Percentiles rank a stretch among this genome's conserved stretches.
Conservation (phyloP, 257 asterid genomes). For the Salvia hispanica region DNA sequence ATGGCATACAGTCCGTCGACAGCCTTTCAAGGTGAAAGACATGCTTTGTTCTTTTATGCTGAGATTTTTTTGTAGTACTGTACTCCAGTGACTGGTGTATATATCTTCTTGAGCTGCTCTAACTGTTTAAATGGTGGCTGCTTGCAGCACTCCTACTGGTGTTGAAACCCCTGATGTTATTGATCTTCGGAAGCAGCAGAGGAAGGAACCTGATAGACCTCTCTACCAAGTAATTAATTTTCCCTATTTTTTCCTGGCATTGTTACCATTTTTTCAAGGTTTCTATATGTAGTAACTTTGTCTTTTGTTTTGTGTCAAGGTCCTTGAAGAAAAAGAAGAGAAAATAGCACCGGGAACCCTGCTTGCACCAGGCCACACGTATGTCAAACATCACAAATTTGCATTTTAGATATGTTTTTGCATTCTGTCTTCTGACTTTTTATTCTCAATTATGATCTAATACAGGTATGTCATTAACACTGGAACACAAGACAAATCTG, state of each 20-base stretch:
- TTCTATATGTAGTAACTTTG: constrained; percentile 22
- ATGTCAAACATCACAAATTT: constrained; percentile 30
- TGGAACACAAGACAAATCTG: constrained; percentile 84
- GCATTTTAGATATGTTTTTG: not conserved
- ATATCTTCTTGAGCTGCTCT: constrained; percentile 15
- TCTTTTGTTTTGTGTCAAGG: constrained; percentile 45
- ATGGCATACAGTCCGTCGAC: constrained; percentile 88
- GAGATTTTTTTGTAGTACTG: not conserved
- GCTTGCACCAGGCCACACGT: constrained; percentile 87
- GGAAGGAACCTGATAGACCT: constrained; percentile 96
- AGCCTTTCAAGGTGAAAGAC: constrained; percentile 73
- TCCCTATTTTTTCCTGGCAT: not conserved
- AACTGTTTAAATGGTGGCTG: constrained; percentile 31
- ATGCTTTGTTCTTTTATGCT: constrained; percentile 1
- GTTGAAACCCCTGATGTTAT: constrained; percentile 98
- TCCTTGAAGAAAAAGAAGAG: constrained; percentile 92
- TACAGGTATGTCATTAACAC: constrained; percentile 84
- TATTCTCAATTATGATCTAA: constrained; percentile 1
- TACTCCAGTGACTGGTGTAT: not conserved
- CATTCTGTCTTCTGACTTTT: constrained; percentile 7
- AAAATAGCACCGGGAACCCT: constrained; percentile 79
- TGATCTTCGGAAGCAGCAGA: constrained; percentile 97
- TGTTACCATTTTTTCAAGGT: not conserved
- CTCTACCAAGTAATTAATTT: constrained; percentile 69
- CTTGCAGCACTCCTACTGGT: constrained; percentile 89